Evolutionary conservation across 306 rosid species (phyloP).

Genomic region (Biancaea sappan): DNA sequence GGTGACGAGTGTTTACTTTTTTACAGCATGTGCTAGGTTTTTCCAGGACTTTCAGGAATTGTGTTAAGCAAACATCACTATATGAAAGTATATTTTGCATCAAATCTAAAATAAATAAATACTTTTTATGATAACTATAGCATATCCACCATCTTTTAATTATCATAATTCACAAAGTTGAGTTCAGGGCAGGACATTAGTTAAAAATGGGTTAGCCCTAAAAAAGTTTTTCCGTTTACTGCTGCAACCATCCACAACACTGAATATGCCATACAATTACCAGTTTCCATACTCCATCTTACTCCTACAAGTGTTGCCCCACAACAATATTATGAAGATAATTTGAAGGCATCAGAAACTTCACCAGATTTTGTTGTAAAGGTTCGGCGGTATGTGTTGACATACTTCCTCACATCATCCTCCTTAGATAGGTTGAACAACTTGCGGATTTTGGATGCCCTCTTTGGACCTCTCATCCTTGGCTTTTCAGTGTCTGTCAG

Average conservation of each 20-base stretch:
- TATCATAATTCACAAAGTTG: too few species aligned
- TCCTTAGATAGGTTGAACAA: conserved; percentile 43
- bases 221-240: too few species aligned
- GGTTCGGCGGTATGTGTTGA: conserved; percentile 41
- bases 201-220: too few species aligned
- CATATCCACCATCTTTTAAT: too few species aligned
- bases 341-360: neutral
- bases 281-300: neutral
- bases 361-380: conserved; percentile 39
- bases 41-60: neutral
- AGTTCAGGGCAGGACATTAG: too few species aligned
- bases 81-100: too few species aligned
- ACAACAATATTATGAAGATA: neutral
- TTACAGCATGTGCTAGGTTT: neutral
- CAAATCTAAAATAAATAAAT: too few species aligned
- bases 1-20: too few species aligned
- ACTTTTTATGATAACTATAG: too few species aligned
- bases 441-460: conserved; percentile 43
- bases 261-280: too few species aligned
- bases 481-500: conserved; percentile 40
- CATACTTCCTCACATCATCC: conserved; percentile 47
- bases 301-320: neutral
- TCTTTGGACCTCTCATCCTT: conserved; percentile 47
- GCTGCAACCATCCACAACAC: too few species aligned
- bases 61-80: neutral